Base-by-base conservation (phyloP, 352 stramenopile genomes). In the Globisporangium splendens region DNA sequence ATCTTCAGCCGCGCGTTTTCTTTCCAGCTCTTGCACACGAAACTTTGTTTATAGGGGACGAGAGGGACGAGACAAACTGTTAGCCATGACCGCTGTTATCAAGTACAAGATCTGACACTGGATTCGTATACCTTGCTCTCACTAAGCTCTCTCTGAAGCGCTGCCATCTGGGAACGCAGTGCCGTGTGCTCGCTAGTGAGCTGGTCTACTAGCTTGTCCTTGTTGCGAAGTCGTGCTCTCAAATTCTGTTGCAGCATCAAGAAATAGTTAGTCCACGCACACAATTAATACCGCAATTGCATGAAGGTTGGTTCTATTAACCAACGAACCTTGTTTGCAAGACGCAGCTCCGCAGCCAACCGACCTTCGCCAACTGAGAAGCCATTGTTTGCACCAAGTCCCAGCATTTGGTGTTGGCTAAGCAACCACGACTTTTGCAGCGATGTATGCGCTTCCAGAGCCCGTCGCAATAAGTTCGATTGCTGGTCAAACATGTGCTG, bases 401-500 rank as follows among this genome's bases (percentile, higher is more conserved):
- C 79, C 11, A 94, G 62, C 62, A 92, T 69, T 49, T 88, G 70
- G 59, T 91, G 80, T 59, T 92, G 78, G 51, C 65, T 91, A 22
- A 92, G 75, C 2, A 89, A 60, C 86, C 86, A 95, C 28, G 86
- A 83, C 46, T 78, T 73, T 52, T 92, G 81, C 17, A 95, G 62
- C 38, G 83, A 83, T 8, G 81, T 73, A 58, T 95, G 86, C 21
- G 79, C 73, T 61, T 91, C 77, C 62, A 95, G 72, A 18, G 86
- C 77, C 38, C 66, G 75, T 17, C 86, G 81, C 3, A 95, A 70
- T 17, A 91, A 38, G 14, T 67, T 73, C 5, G 86, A 91, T 46
- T 95, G 86, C 62, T 95, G 86, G 22, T 91, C 73, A 62, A 95
- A 91, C 86, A 95, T 92, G 62, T 89, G 79, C 67, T 95, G 77